phyloP scores from a whole-genome alignment of 2,329 filamentous ascomycete genomes.

The Aspergillus unguis region DNA sequence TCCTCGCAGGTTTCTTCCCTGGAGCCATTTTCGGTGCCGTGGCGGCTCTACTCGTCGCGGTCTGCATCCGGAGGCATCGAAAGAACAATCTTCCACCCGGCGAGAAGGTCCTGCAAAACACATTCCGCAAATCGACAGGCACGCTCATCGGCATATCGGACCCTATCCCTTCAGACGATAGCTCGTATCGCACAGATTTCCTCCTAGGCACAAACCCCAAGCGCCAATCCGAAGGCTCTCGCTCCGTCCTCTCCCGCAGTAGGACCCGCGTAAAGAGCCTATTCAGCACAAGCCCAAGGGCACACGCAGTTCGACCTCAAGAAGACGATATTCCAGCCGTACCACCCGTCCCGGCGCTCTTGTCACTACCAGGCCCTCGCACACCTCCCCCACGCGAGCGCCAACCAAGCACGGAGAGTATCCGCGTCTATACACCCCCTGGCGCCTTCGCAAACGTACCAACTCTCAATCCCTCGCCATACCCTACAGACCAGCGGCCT shows the following conservation, averaged over 20 bases:
- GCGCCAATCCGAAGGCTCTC: constrained; percentile 23
- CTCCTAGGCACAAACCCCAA: constrained; percentile 31
- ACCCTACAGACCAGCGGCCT: constrained; percentile 24
- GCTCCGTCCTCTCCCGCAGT: constrained; percentile 35
- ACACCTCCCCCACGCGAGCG: constrained; percentile 26
- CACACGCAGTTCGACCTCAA: not conserved
- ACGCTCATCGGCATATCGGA: constrained; percentile 39
- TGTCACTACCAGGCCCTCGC: constrained; percentile 17
- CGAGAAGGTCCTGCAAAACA: constrained; percentile 26
- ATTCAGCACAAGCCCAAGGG: constrained; percentile 26
- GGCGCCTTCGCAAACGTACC: constrained; percentile 28
- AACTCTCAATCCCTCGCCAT: constrained; percentile 26
- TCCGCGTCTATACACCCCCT: constrained; percentile 46
- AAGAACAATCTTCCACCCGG: constrained; percentile 17
- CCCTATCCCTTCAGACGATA: constrained; percentile 43
- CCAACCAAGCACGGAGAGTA: constrained; percentile 43
- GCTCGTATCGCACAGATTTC: constrained; percentile 45
- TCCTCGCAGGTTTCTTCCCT: constrained; percentile 47
- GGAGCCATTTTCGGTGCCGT: constrained; percentile 47
- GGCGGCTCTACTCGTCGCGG: constrained; percentile 51
- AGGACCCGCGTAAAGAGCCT: constrained; percentile 38
- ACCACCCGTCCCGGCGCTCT: constrained; percentile 18
- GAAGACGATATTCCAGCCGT: constrained; percentile 13
- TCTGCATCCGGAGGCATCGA: constrained; percentile 34
- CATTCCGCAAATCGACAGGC: constrained; percentile 32